Evolutionary conservation across 2,329 filamentous ascomycete genomes (phyloP), one percentile per base, ranked within the genome.

Genomic region (Berkeleyomyces rouxiae): DNA sequence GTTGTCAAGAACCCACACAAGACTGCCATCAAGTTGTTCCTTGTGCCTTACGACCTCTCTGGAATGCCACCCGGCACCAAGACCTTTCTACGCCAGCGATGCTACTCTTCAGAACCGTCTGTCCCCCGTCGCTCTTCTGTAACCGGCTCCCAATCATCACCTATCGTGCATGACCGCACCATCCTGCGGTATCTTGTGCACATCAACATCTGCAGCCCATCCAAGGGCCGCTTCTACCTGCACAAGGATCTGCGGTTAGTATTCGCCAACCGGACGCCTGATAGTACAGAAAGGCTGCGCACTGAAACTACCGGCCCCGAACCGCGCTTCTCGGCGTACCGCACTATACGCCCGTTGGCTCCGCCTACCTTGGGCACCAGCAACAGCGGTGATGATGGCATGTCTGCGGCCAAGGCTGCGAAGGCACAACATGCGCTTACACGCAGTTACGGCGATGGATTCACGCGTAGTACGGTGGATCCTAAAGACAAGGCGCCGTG

Each of bases 1-100:
- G 86, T 99, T 66, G 89, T 99, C 71, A 97, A 97, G 72, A 99
- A 97, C 69, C 92, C 91, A 13, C 96, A 97, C 75, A 97, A 97
- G 71, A 97, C 93, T 3, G 93, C 93, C 0, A 92, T 97, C 62
- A 97, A 99, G 72, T 78, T 99, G 0, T 97, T 97, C 68, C 79
- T 97, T 33, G 83, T 99, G 2, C 93, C 92, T 0, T 99, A 97
- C 68, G 90, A 97, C 70, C 77, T 99, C 1, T 80, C 83, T 0
- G 92, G 90, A 60, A 99, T 99, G 92, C 87, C 93, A 66, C 82
- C 90, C 0, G 90, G 90, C 0, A 95, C 90, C 13, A 97, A 97
- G 73, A 99, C 93, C 0, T 97, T 97, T 68, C 87, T 99, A 65
- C 84, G 93, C 39, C 93, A 99, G 74, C 86, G 93, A 65, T 93